These are phyloP conservation scores for Ceratocystis huliohia DNA, from an alignment of 2,329 filamentous ascomycete species.

Conservation along the genomic window DNA sequence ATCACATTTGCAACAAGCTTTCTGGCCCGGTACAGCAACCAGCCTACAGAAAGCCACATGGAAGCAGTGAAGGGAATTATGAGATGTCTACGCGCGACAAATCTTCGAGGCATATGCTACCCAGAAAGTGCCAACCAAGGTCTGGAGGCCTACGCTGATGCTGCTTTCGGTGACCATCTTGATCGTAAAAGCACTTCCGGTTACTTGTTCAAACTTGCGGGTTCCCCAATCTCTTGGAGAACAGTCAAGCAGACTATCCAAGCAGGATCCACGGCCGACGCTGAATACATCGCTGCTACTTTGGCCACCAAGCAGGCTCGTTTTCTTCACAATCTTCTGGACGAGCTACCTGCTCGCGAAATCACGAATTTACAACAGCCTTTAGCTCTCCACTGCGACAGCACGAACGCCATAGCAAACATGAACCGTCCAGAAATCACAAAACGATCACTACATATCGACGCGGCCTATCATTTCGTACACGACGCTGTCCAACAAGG, in stretches of 20 bases:
- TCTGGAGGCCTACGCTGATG: background rate
- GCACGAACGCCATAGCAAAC: background rate
- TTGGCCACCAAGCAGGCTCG: background rate
- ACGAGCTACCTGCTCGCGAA: background rate
- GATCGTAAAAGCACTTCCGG: background rate
- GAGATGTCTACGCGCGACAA: background rate
- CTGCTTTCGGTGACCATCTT: background rate
- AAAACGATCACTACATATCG: too few species aligned
- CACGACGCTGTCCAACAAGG: too few species aligned
- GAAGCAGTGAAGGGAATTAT: background rate
- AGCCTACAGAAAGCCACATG: too few species aligned
- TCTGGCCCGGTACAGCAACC: background rate
- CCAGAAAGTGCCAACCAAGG: background rate
- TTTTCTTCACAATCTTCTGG: background rate
- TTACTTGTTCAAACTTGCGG: background rate
- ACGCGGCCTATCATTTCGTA: too few species aligned
- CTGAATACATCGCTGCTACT: background rate
- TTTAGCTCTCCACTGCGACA: background rate
- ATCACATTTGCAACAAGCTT: background rate
- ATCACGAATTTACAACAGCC: background rate
- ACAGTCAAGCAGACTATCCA: background rate
- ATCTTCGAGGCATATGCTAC: background rate
- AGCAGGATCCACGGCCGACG: background rate
- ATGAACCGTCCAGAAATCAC: background rate
- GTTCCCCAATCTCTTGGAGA: background rate